Evolutionary conservation across 768 basidiomycete species (phyloP).

Genomic region (Russula olivacea): DNA sequence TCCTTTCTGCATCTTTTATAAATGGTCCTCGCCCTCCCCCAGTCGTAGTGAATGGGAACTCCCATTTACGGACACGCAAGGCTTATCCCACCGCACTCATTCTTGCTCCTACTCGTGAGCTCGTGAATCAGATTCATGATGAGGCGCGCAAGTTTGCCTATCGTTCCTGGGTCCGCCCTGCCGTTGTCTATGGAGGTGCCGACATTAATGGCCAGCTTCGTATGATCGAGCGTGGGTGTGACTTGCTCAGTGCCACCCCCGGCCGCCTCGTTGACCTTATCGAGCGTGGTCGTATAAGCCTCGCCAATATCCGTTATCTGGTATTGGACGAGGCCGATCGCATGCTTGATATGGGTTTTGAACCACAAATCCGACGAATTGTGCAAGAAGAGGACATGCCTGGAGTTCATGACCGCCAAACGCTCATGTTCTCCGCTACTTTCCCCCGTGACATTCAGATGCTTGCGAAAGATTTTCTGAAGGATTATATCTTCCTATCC

Average conservation of each 20-base stretch:
- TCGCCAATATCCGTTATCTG: slow-evolving; percentile 94
- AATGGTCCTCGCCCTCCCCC: slow-evolving; percentile 75
- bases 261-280: slow-evolving; percentile 98
- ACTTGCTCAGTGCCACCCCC: slow-evolving; percentile 93
- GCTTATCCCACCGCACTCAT: slow-evolving; percentile 97
- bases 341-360: slow-evolving; percentile 99
- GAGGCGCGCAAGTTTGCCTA: slow-evolving; percentile 99
- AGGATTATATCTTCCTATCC: slow-evolving; percentile 98
- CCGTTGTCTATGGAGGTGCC: slow-evolving; percentile 98
- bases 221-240: slow-evolving; percentile 92
- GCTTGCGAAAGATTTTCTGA: slow-evolving; percentile 91
- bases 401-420: slow-evolving; percentile 84
- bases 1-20: slow-evolving; percentile 87
- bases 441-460: slow-evolving; percentile 99
- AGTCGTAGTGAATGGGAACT: slow-evolving; percentile 39
- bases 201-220: slow-evolving; percentile 96
- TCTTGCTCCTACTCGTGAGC: slow-evolving; percentile 95
- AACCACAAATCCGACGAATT: slow-evolving; percentile 97
- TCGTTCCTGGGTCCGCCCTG: slow-evolving; percentile 98
- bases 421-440: slow-evolving; percentile 99
- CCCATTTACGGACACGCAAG: slow-evolving; percentile 71
- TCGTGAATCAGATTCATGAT: slow-evolving; percentile 98
- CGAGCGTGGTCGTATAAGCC: slow-evolving; percentile 93
- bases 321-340: slow-evolving; percentile 99
- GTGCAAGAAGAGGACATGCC: slow-evolving; percentile 99